Evolutionary conservation across 2,329 filamentous ascomycete genomes (phyloP), one percentile per base, ranked within the genome.

Genomic region (Pseudocercospora fuligena): DNA sequence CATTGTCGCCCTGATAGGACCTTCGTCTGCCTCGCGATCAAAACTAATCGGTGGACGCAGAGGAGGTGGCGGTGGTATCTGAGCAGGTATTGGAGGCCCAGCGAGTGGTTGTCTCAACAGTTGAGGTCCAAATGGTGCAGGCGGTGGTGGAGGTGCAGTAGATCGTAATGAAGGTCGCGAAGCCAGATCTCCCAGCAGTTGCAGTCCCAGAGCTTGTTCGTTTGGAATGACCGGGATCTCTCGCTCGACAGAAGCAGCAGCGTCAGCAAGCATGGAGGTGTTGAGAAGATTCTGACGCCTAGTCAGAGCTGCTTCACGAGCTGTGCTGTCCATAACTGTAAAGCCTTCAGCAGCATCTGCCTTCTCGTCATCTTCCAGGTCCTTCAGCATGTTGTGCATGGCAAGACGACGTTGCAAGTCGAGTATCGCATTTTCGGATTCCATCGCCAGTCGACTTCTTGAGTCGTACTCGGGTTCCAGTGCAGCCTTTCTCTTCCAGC

Each of bases 131-230:
- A 56, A 49, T 56, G 65, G 56, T 31, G 61, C 57, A 49, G 49
- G 40, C 59, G 60, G 29, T 47, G 33, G 47, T 21, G 51, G 12
- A 51, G 63, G 47, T 33, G 36, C 66, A 23, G 61, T 23, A 16
- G 67, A 63, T 47, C 65, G 63, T 29, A 70, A 58, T 8, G 67
- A 68, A 27, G 73, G 73, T 46, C 73, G 61, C 31, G 69, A 67
- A 9, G 72, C 73, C 40, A 76, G 68, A 40, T 75, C 73, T 29
- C 73, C 71, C 19, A 76, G 68, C 16, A 75, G 25, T 60, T 76
- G 74, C 40, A 84, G 73, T 25, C 79, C 78, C 29, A 75, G 67
- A 5, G 81, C 81, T 60, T 81, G 74, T 27, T 80, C 80, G 66
- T 83, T 83, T 1, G 77, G 76, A 64, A 82, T 71, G 31, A 69